Base-by-base conservation (phyloP, 345 rosid species). In the Mallotus nudiflorus region DNA sequence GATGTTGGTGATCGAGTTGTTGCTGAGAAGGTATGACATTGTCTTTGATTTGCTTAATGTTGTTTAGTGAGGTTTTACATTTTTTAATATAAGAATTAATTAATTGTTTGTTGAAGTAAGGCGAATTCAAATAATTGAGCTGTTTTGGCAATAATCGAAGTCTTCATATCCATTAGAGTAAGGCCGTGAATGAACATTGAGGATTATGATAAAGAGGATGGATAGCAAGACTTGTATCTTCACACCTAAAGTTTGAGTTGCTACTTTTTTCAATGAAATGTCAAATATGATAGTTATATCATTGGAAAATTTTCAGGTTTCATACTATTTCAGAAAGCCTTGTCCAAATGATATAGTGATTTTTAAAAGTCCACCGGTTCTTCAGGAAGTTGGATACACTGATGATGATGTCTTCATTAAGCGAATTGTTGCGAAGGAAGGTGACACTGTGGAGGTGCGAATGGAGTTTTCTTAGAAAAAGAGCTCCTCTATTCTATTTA, bases 331-430 rank as follows among this genome's bases (percentile, higher is more conserved):
- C 81, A 91, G 98, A 78, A 86, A 91, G 87, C 99, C 98, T 13
- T 92, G 99, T 78, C 85, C 92, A 60, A 91, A 92, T 68, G 98
- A 96, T 74, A 85, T 92, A 57, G 96, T 96, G 42, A 92, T 96
- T 71, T 96, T 96, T 75, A 91, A 87, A 83, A 90, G 96, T 73
- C 96, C 99, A 22, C 97, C 98, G 0, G 93, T 86, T 50, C 98
- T 96, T 72, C 99, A 92, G 67, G 88, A 92, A 84, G 94, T 87
- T 78, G 99, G 97, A 61, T 92, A 92, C 76, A 92, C 94, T 0
- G 93, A 92, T 72, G 86, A 86, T 12, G 98, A 92, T 74, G 98
- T 95, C n/a, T 95, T 95, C 83, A 91, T 95, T 57, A 92, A 95
- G 80, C 82, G 96, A 62, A 66, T 96, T 44, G 87, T 96, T 67